Percentiles rank a stretch among this genome's conserved stretches.
These are phyloP conservation scores for Ampelocalamus luodianensis DNA, from an alignment of 176 grass and related monocot genomes.

Conservation along the genomic window DNA sequence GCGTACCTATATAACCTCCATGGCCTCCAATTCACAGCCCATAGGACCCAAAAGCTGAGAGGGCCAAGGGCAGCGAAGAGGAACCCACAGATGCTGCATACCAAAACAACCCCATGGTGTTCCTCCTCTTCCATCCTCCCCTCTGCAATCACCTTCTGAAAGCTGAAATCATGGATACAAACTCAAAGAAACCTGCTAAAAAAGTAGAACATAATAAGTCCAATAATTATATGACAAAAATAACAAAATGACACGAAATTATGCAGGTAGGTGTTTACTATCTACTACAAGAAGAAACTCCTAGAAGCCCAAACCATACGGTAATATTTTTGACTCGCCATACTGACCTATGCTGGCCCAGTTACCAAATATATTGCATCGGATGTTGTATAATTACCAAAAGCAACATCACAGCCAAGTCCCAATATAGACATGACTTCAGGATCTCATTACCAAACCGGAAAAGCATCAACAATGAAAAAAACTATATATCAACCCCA, in stretches of 20 bases:
- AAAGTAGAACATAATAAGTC: slow-evolving; percentile 10
- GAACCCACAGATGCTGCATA: slow-evolving; percentile 81
- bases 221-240: slow-evolving; percentile 23
- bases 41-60: slow-evolving; percentile 94
- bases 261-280: slow-evolving; percentile 35
- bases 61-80: slow-evolving; percentile 85
- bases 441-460: background rate
- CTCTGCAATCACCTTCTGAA: slow-evolving; percentile 55
- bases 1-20: slow-evolving; percentile 95
- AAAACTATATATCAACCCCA: background rate
- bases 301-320: slow-evolving; percentile 29
- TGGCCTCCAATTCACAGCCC: slow-evolving; percentile 98
- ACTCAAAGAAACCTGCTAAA: slow-evolving; percentile 40
- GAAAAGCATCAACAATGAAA: background rate
- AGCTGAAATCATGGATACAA: slow-evolving; percentile 64
- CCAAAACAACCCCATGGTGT: slow-evolving; percentile 70
- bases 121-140: slow-evolving; percentile 84
- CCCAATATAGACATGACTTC: slow-evolving; percentile 2
- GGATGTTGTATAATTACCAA: background rate
- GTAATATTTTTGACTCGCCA: slow-evolving; percentile 13
- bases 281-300: background rate
- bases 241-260: slow-evolving; percentile 8
- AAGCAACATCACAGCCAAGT: background rate
- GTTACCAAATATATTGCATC: slow-evolving; percentile 18
- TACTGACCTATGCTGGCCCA: background rate